Evolutionary conservation across 257 asterid genomes (phyloP), one percentile per base, ranked within the genome.

Genomic region (Solanum corneliomulleri): DNA sequence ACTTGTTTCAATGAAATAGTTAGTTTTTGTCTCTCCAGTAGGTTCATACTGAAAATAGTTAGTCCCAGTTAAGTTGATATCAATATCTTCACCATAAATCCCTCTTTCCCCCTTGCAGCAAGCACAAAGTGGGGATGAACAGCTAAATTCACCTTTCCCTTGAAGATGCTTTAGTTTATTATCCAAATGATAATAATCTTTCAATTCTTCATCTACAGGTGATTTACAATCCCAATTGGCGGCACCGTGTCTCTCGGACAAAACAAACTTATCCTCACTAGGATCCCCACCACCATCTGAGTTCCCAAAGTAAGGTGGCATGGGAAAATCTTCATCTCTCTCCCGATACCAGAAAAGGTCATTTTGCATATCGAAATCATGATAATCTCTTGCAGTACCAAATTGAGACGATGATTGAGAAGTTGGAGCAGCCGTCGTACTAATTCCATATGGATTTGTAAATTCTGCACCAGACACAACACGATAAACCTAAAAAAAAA

Each of bases 311-410:
- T 60, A 84, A n/a, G 94, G 93, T 3, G 97, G 94, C 93, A 92
- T 93, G 2, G 88, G 90, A 85, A 85, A 97, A 90, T 96, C 98
- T 41, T 97, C 97, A 44, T 94, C 99, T 39, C 91, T 95, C 89
- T 97, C 99, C 88, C 90, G 92, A 88, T 94, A 93, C 99, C 99
- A 97, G 87, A 90, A 93, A 21, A 92, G 91, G 87, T 96, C 97
- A 86, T 92, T 94, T 76, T 96, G 98, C 97, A 97, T 97, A 86
- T 97, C 98, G 35, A 97, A 94, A 86, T 96, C 98, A 13, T 91
- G 96, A 93, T 95, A 95, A 88, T 96, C 99, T 84, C 99, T 93
- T 58, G 99, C 98, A 3, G 99, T 95, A 10, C 99, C 99, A 88
- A 96, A 96, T 66, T 93, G 98, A 84, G 99, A 97, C 18, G 99